Conservation (phyloP, 148 eudicot genomes). For the Dianthus caryophyllus region DNA sequence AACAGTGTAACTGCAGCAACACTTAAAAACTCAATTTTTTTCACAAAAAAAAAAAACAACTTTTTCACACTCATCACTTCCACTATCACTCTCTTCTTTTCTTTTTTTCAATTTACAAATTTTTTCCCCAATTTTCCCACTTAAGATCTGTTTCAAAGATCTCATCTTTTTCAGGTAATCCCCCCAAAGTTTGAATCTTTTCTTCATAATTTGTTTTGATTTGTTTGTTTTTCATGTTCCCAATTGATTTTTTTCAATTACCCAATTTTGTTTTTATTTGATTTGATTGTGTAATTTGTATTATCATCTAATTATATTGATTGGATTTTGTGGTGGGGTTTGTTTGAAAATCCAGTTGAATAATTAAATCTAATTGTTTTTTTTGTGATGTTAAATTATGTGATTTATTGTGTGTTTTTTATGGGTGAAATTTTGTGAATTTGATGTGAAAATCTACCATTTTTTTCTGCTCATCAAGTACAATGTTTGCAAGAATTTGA, state of each 20-base stretch:
- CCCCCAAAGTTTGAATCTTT: conserved; percentile 7
- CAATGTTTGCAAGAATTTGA: background rate
- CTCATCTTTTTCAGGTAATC: conserved; percentile 19
- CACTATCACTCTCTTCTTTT: conserved; percentile 11
- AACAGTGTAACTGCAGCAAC: background rate
- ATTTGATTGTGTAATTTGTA: too few relatives aligned
- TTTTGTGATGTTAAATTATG: background rate
- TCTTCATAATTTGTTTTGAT: too few relatives aligned
- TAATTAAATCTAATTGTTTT: background rate
- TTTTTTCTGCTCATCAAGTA: background rate
- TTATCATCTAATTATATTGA: too few relatives aligned
- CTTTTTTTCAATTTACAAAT: background rate
- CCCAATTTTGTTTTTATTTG: too few relatives aligned
- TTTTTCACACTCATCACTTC: conserved; percentile 22
- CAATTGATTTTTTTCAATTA: too few relatives aligned
- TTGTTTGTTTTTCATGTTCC: too few relatives aligned
- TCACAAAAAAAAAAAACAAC: too few relatives aligned
- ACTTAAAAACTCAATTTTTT: background rate
- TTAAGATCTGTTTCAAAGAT: conserved; percentile 24
- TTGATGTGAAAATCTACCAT: conserved; percentile 2
- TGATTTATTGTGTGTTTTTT: conserved; percentile 9
- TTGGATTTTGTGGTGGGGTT: background rate
- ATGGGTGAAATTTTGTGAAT: conserved; percentile 18
- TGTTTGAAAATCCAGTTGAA: background rate
- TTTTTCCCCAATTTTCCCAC: background rate